Evolutionary conservation across 192 early-diverging fungal species (phyloP), one percentile per base, ranked within the genome.

Genomic region (Geranomyces variabilis): DNA sequence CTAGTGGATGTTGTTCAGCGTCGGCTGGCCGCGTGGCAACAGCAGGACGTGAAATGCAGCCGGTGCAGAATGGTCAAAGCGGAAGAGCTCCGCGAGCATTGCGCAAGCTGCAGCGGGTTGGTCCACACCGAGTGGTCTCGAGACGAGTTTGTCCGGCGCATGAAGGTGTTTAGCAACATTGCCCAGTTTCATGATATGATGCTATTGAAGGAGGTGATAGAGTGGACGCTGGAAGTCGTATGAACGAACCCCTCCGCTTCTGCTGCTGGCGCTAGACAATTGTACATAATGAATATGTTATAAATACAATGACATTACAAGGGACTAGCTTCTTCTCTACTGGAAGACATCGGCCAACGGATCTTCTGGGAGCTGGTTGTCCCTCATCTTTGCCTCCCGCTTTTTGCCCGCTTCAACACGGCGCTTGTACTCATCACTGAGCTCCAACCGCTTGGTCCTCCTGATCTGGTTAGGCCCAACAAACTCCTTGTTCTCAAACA

Each of bases 401-500:
- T 80, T 76, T 53, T 70, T 59, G 9, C 79, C 74, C 7, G 78
- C 75, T 12, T 78, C 67, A 55, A 78, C 73, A 58, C 88, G 82
- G 24, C 75, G 66, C 63, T 80, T 77, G 69, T 90, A 87, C 46
- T 86, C 82, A 24, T 72, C 73, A 49, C 71, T 71, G 79, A 85
- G 80, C 46, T 83, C 83, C 36, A 79, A 71, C 47, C 70, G 74
- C 67, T 79, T 69, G 15, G 75, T 67, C 60, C 83, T 36, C 76
- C 87, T 78, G 57, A 84, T 75, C 64, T 77, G 53, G 65, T 81
- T 83, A 48, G 96, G 94, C 64, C 90, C 88, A 30, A 97, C 82
- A 71, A 93, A 99, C 34, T 90, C 85, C 19, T 89, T 88, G 75
- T 96, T 96, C 77, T 94, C 92, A 78, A 90, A 99, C 74, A 97